Base-by-base conservation (phyloP, 2,329 filamentous ascomycete species). In the Neonectria sp. region DNA sequence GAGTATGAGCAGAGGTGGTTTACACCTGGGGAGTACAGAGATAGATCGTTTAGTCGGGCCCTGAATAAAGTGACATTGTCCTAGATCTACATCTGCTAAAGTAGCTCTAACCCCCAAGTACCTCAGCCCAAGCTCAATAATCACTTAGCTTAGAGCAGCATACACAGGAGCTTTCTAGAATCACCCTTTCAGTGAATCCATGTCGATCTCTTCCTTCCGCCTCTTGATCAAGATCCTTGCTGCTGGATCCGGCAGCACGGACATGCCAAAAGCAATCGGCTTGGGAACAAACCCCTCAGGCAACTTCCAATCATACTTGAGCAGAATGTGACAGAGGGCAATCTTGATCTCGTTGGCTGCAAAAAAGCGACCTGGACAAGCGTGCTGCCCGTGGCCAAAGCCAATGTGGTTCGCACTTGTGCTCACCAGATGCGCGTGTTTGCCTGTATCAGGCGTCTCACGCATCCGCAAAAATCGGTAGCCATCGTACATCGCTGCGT, bases 371-470 rank as follows among this genome's bases (percentile, higher is more conserved):
- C 87, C 87, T 0, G 85, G 84, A 57, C 86, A 86, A 1, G 83
- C 85, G 74, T 89, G 86, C 48, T 83, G 78, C 0, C 88, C 88
- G 65, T 88, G 85, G 0, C 88, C 87, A 71, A 90, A 90, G 0
- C 82, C 79, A 21, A 89, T 17, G 69, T 86, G 84, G 7, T 80
- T 75, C 11, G 83, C 77, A 21, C 82, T 83, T 1, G 87, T 88
- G 12, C 84, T 85, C 4, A 88, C 84, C 74, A 89, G 81, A 68
- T 83, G 84, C 3, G 65, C 59, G 1, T 56, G 37, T n/a, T 70
- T 69, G 3, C 72, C 71, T 0, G 74, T 71, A 29, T 79, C 78
- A 5, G 75, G 78, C 31, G 76, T 78, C 35, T 85, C 78, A n/a
- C 83, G 77, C 56, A 77, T 73, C 2, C 80, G 75, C 3, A 80